These are phyloP conservation scores for Vitis hybrid DNA, from an alignment of 177 flowering plant genomes.

Conservation along the genomic window DNA sequence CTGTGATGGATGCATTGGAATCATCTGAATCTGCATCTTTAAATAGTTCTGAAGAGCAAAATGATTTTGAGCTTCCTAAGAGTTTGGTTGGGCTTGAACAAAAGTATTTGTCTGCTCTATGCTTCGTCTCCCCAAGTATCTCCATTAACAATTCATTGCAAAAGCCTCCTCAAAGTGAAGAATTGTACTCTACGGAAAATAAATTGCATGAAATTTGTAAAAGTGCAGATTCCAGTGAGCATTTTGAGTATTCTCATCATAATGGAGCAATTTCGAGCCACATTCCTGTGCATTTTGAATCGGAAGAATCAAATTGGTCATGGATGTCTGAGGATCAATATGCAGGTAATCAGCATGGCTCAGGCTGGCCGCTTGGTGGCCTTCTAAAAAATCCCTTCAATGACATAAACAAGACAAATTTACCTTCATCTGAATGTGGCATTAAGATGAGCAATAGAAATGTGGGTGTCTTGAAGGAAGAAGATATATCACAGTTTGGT, in stretches of 20 bases:
- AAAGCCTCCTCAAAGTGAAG: slow-evolving; percentile 26
- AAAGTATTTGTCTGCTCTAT: slow-evolving; percentile 44
- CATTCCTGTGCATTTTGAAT: slow-evolving; percentile 13
- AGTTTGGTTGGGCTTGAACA: slow-evolving; percentile 20
- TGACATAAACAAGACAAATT: slow-evolving; percentile 5
- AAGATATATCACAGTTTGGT: slow-evolving; percentile 14
- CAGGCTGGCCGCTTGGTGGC: slow-evolving; percentile 35
- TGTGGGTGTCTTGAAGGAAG: slow-evolving; percentile 11
- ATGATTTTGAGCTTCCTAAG: slow-evolving; percentile 28
- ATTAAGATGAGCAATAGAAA: slow-evolving; percentile 9
- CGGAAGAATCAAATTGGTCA: slow-evolving; percentile 17
- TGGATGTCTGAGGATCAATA: slow-evolving; percentile 16
- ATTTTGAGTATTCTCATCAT: slow-evolving; percentile 5
- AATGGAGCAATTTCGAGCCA: slow-evolving; percentile 20
- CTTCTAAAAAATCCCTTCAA: slow-evolving; percentile 30
- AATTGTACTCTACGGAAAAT: slow-evolving; percentile 11
- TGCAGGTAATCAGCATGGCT: slow-evolving; percentile 22
- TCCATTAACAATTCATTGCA: slow-evolving; percentile 14
- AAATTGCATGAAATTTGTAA: slow-evolving; percentile 14
- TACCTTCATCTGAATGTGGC: slow-evolving; percentile 12
- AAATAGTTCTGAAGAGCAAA: slow-evolving; percentile 44
- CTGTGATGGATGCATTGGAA: slow-evolving; percentile 35
- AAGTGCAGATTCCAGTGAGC: slow-evolving; percentile 10
- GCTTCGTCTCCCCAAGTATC: slow-evolving; percentile 25
- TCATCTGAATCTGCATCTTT: slow-evolving; percentile 63